Percentiles rank a stretch among this genome's conserved stretches.
phyloP scores from a whole-genome alignment of 148 eudicot genomes.

The Fagopyrum tataricum region DNA sequence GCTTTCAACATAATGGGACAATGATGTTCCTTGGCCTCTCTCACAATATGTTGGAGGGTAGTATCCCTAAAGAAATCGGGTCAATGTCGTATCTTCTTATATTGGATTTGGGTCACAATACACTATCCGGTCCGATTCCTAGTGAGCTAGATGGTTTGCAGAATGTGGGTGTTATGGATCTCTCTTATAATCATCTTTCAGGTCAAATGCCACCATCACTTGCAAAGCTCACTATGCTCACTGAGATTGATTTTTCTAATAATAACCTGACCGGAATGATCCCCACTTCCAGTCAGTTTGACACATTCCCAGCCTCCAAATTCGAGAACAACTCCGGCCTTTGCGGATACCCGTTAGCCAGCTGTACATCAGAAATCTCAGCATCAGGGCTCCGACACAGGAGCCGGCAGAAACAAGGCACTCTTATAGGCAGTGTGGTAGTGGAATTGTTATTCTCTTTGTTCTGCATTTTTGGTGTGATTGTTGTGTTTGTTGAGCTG shows the following conservation, averaged over 20 bases:
- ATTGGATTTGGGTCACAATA: constrained; percentile 69
- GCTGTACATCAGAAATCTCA: constrained; percentile 25
- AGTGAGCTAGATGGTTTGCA: constrained; percentile 52
- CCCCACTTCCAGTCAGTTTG: constrained; percentile 67
- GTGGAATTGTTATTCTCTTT: constrained; percentile 69
- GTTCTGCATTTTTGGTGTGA: constrained; percentile 63
- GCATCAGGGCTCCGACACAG: constrained; percentile 12
- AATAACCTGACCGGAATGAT: constrained; percentile 62
- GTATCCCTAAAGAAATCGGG: constrained; percentile 80
- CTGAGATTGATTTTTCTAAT: constrained; percentile 56
- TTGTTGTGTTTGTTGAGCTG: constrained; percentile 47
- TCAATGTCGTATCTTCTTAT: constrained; percentile 54
- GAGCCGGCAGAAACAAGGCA: constrained; percentile 45
- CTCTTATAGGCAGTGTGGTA: constrained; percentile 73
- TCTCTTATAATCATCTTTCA: constrained; percentile 55
- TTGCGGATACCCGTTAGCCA: constrained; percentile 71
- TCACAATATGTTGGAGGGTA: constrained; percentile 56
- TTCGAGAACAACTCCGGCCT: constrained; percentile 70
- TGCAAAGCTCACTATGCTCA: constrained; percentile 42
- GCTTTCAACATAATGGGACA: constrained; percentile 73
- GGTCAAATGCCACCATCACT: constrained; percentile 60
- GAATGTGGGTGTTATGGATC: constrained; percentile 54
- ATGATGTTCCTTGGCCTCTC: constrained; percentile 85
- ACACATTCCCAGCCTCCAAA: constrained; percentile 48
- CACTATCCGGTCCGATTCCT: constrained; percentile 67